phyloP scores from a whole-genome alignment of 306 rosid species.

The Lotus japonicus region DNA sequence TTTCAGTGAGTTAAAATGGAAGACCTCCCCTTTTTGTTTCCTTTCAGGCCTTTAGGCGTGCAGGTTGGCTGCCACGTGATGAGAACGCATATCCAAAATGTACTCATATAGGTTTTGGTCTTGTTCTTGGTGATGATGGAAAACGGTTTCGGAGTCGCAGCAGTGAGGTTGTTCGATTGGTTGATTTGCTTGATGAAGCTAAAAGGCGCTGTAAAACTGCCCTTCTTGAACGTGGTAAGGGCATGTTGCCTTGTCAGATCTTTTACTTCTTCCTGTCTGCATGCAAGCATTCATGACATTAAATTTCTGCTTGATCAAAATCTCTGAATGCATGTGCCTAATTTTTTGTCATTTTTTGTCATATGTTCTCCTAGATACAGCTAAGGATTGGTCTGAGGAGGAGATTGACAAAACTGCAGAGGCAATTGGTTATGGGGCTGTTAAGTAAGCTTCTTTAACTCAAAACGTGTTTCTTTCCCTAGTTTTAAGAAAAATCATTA shows the following conservation, averaged over 20 bases:
- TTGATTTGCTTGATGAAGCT: slow-evolving; percentile 97
- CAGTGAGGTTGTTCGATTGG: slow-evolving; percentile 81
- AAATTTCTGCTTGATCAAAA: slow-evolving; percentile 7
- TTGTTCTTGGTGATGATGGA: slow-evolving; percentile 96
- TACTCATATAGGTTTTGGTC: slow-evolving; percentile 92
- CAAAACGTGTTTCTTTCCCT: background rate
- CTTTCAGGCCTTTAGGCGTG: slow-evolving; percentile 80
- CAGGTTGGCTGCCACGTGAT: slow-evolving; percentile 81
- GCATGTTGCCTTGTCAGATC: background rate
- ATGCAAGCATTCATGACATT: slow-evolving; percentile 6
- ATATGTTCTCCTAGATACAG: slow-evolving; percentile 42
- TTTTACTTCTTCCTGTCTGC: slow-evolving; percentile 12
- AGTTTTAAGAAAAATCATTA: background rate
- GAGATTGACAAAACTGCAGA: slow-evolving; percentile 75
- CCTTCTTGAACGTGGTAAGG: slow-evolving; percentile 76
- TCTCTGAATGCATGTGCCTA: background rate
- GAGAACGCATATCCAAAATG: slow-evolving; percentile 53
- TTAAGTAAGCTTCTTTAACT: slow-evolving; percentile 62
- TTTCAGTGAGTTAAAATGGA: slow-evolving; percentile 12
- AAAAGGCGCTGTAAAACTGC: slow-evolving; percentile 79
- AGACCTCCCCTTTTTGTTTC: slow-evolving; percentile 9
- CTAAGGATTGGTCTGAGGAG: slow-evolving; percentile 60
- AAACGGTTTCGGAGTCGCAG: slow-evolving; percentile 83
- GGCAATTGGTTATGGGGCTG: slow-evolving; percentile 91
- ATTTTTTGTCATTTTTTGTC: background rate